Evolutionary conservation across 148 eudicot species (phyloP).

Genomic region (Mesembryanthemum crystallinum): DNA sequence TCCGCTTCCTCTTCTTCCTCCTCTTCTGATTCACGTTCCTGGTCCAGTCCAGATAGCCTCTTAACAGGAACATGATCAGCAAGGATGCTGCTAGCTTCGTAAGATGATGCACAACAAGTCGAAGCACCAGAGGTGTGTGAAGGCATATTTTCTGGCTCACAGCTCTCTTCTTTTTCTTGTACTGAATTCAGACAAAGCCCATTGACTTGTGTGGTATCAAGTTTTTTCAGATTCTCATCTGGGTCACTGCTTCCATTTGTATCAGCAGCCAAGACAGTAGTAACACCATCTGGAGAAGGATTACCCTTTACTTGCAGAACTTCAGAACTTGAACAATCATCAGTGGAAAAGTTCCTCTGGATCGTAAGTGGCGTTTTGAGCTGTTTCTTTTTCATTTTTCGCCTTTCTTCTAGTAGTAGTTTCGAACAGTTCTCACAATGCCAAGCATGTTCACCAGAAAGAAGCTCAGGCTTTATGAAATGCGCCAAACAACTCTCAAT

Average conservation of each 20-base stretch:
- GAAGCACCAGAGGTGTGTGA: constrained; percentile 21
- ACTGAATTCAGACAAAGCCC: constrained; percentile 15
- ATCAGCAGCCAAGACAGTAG: constrained; percentile 4
- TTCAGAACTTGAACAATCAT: constrained; percentile 29
- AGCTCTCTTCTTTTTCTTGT: constrained; percentile 25
- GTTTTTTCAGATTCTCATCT: constrained; percentile 24
- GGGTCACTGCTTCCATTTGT: constrained; percentile 22
- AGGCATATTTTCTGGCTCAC: constrained; percentile 22
- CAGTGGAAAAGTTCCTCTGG: constrained; percentile 23
- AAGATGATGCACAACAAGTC: constrained; percentile 19
- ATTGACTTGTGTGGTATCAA: constrained; percentile 17
- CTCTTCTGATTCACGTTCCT: constrained; percentile 36
- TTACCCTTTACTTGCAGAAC: constrained; percentile 6
- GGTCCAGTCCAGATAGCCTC: constrained; percentile 26
- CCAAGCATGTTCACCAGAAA: constrained; percentile 83
- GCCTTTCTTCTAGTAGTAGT: constrained; percentile 42
- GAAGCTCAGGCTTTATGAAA: constrained; percentile 76
- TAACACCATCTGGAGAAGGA: not conserved
- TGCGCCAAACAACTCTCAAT: constrained; percentile 74
- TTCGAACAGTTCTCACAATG: constrained; percentile 90
- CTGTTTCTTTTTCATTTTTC: constrained; percentile 35
- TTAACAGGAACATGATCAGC: constrained; percentile 19
- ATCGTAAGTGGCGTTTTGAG: constrained; percentile 22
- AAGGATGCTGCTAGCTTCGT: constrained; percentile 23
- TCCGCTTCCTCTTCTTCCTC: constrained; percentile 36